A percentile compares a stretch with the other conserved stretches of the same genome.
Conservation (phyloP, 2,329 filamentous ascomycete species). For the Teratosphaeria gauchensis region DNA sequence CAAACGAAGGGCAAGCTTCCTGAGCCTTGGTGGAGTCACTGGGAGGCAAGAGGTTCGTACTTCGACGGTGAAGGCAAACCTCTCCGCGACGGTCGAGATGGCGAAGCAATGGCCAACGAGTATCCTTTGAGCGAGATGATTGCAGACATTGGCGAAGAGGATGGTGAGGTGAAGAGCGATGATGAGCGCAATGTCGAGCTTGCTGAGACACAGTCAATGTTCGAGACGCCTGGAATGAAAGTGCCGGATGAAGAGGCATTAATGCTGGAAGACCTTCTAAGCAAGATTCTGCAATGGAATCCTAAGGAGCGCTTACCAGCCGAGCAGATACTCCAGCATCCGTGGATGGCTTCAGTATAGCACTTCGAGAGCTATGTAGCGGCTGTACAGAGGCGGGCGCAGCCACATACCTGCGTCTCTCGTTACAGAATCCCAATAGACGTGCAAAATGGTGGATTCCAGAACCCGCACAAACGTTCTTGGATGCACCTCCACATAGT, state of each 20-base stretch:
- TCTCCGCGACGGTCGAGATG: background rate
- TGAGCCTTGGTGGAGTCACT: conserved; percentile 5
- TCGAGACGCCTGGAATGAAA: background rate
- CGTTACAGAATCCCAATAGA: too few species aligned
- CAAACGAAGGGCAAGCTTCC: conserved; percentile 7
- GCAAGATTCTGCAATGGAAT: background rate
- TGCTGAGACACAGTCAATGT: background rate
- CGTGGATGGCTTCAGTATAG: background rate
- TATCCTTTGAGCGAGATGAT: conserved; percentile 3
- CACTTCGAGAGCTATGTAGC: too few species aligned
- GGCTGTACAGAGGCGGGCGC: too few species aligned
- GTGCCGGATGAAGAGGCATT: conserved; percentile 2
- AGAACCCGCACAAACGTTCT: too few species aligned
- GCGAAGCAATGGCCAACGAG: background rate
- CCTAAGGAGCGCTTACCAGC: conserved; percentile 1
- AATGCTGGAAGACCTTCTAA: conserved; percentile 1
- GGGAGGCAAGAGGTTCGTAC: conserved; percentile 2
- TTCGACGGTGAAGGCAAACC: conserved; percentile 6
- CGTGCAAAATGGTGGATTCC: too few species aligned
- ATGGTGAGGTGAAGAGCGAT: background rate
- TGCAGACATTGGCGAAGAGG: conserved; percentile 1
- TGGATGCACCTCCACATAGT: too few species aligned
- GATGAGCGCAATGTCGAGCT: background rate
- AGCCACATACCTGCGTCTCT: too few species aligned
- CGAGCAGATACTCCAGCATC: conserved; percentile 3